Evolutionary conservation across 164 flowering plant genomes (phyloP), one percentile per base, ranked within the genome.

Genomic region (Platanus orientalis): DNA sequence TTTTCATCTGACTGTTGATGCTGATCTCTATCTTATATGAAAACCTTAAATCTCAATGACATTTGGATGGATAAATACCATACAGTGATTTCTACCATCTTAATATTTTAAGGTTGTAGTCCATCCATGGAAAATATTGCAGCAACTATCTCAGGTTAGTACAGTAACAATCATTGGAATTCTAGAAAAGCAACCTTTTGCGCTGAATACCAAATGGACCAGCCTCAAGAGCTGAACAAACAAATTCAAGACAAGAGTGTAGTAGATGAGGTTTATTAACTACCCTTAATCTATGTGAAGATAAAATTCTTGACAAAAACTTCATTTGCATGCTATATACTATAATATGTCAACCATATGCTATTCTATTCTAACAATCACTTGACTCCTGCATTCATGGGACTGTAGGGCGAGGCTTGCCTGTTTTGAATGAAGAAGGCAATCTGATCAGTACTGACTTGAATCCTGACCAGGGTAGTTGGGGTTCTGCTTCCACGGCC

Each of bases 401-500:
- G 19, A 29, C 29, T 63, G 61, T 66, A 93, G 98, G 87, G 30
- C 77, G 76, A 68, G 91, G 92, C 59, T 74, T 89, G 75, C 97
- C 97, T 60, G 81, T 94, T 50, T 64, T 91, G 58, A 91, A 91
- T 71, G 97, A 94, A 72, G 96, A 91, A 69, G 97, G 99, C 21
- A 79, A 80, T 68, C 70, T 88, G 59, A 69, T 88, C 42, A 57
- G 80, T 39, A 36, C 54, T 4, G 86, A 85, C 52, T 65, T 80
- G 20, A 47, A 36, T 69, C 39, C 58, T 71, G 81, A 74, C 42
- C 82, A 73, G 70, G 80, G 79, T 25, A 69, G 57, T 58, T 83
- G 80, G 87, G 55, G 61, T 7, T 67, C 80, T 24, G 87, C 83
- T 68, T 72, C 89, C 7, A 3, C 76, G 17, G 66, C 85, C 51